Percentiles rank a stretch among this genome's conserved stretches.
phyloP scores from a whole-genome alignment of 257 asterid species.

The Przewalskia tangutica region DNA sequence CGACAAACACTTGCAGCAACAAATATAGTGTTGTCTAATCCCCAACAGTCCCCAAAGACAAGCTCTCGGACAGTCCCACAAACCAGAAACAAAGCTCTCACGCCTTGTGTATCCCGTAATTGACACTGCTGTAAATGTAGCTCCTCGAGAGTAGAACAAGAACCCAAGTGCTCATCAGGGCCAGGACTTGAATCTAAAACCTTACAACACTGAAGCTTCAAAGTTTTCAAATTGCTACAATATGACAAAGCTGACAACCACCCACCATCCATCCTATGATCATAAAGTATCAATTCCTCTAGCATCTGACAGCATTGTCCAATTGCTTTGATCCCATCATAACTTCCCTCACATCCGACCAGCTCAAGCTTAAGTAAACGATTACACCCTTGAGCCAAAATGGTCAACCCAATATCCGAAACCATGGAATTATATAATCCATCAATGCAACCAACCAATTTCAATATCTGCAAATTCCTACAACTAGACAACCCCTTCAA shows the following conservation, averaged over 20 bases:
- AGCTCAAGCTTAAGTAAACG: constrained; percentile 75
- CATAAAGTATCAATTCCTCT: constrained; percentile 55
- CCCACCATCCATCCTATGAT: constrained; percentile 92
- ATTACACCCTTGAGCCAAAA: constrained; percentile 82
- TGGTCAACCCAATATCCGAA: constrained; percentile 85
- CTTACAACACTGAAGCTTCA: constrained; percentile 64
- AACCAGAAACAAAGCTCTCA: constrained; percentile 54
- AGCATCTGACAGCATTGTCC: constrained; percentile 87
- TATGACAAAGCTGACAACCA: constrained; percentile 82
- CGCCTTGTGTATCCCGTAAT: constrained; percentile 47
- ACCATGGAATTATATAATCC: constrained; percentile 61
- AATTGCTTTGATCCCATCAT: constrained; percentile 81
- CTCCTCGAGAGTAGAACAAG: constrained; percentile 75
- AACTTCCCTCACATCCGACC: constrained; percentile 91
- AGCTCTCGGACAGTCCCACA: constrained; percentile 46
- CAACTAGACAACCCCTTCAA: constrained; percentile 51
- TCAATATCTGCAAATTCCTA: constrained; percentile 75
- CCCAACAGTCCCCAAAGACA: constrained; percentile 73
- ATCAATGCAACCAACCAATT: constrained; percentile 48
- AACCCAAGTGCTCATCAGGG: constrained; percentile 64
- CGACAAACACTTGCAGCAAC: constrained; percentile 46
- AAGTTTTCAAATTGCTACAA: constrained; percentile 69
- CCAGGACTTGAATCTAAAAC: constrained; percentile 66
- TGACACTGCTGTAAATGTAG: constrained; percentile 67
- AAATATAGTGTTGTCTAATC: constrained; percentile 51